Evolutionary conservation across 2,329 filamentous ascomycete species (phyloP).

Genomic region (Botrytis fragariae): DNA sequence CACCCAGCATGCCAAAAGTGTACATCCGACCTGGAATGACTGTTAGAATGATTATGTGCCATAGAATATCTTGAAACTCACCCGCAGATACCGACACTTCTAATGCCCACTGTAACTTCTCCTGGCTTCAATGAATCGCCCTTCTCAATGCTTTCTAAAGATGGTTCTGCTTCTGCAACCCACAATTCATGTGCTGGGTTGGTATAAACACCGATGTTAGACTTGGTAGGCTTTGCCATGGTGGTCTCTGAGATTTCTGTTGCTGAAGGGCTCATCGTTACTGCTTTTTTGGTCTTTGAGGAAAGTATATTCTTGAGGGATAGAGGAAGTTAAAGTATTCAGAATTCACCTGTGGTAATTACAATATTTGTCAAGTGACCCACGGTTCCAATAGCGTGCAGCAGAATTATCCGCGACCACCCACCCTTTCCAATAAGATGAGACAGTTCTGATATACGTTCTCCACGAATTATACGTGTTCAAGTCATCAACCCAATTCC

Average conservation of each 20-base stretch:
- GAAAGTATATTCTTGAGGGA: not conserved
- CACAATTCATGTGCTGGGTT: constrained; percentile 91
- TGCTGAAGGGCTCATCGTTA: constrained; percentile 34
- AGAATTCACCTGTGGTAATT: constrained; percentile 5
- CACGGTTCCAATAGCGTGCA: constrained; percentile 6
- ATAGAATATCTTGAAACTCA: constrained; percentile 43
- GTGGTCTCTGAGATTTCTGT: constrained; percentile 26
- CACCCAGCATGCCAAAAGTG: constrained; percentile 97
- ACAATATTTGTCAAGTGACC: constrained; percentile 19
- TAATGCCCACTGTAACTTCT: constrained; percentile 83
- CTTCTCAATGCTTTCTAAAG: constrained; percentile 68
- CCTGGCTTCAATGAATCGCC: constrained; percentile 70
- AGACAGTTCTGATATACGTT: not conserved
- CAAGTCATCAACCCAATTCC: not conserved
- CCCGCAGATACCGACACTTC: constrained; percentile 96
- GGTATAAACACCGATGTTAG: constrained; percentile 95
- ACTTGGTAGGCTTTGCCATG: constrained; percentile 53
- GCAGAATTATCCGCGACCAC: constrained; percentile 12
- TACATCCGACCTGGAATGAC: constrained; percentile 69
- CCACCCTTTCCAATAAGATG: constrained; percentile 11
- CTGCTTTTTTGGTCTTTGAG: not conserved
- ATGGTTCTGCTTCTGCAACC: constrained; percentile 76
- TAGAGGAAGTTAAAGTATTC: constrained; percentile 1
- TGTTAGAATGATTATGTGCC: constrained; percentile 7
- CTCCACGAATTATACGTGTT: constrained; percentile 21